These are phyloP conservation scores for Boletus rubroflammeus DNA, from an alignment of 768 basidiomycete genomes.

Conservation along the genomic window DNA sequence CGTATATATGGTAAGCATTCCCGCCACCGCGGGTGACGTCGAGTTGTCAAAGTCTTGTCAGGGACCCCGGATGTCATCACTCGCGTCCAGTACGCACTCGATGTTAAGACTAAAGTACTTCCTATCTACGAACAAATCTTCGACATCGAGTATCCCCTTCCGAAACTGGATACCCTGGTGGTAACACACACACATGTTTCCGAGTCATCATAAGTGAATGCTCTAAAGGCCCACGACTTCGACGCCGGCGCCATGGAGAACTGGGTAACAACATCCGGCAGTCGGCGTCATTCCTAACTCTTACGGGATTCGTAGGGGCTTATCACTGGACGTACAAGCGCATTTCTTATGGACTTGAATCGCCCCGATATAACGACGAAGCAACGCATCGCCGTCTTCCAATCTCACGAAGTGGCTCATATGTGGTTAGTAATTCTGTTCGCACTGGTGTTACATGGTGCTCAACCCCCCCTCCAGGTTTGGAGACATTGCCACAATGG, in stretches of 20 bases:
- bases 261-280: constrained; percentile 45
- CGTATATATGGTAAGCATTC: constrained; percentile 70
- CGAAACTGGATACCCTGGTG: constrained; percentile 92
- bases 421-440: constrained; percentile 53
- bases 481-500: constrained; percentile 91
- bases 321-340: constrained; percentile 84
- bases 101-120: constrained; percentile 76
- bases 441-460: not conserved
- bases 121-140: constrained; percentile 93
- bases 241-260: constrained; percentile 94
- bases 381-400: constrained; percentile 73
- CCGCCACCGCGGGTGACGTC: not conserved
- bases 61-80: constrained; percentile 79
- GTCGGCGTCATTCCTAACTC: not conserved
- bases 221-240: constrained; percentile 70
- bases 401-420: constrained; percentile 85
- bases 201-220: not conserved
- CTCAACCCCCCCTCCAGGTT: constrained; percentile 49
- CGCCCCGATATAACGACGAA: constrained; percentile 68
- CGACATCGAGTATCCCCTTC: constrained; percentile 87
- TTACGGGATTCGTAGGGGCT: constrained; percentile 50
- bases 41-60: constrained; percentile 26
- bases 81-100: constrained; percentile 83
- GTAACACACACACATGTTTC: constrained; percentile 35
- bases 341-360: constrained; percentile 76